Evolutionary conservation across 139 green algal species (phyloP).

Genomic region (Haematococcus sp.): DNA sequence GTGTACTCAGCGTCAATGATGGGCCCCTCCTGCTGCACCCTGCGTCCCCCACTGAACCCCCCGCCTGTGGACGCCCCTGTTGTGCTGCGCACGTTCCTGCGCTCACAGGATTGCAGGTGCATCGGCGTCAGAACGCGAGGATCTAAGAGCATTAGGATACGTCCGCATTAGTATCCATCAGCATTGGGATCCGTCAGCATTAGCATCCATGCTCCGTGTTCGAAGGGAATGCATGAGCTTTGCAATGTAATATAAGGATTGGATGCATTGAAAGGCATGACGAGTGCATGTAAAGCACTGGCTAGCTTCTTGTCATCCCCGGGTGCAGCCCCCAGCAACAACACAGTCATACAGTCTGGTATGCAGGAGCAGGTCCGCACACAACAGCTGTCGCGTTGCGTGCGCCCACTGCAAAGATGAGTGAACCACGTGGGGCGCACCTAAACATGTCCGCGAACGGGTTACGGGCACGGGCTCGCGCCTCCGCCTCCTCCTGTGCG

Average conservation of each 20-base stretch:
- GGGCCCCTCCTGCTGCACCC: slow-evolving; percentile 2
- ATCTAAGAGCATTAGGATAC: not conserved
- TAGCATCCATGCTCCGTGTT: not conserved
- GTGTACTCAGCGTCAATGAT: slow-evolving; percentile 9
- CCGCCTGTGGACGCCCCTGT: too few relatives aligned
- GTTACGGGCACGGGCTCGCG: not conserved
- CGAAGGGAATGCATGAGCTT: too few relatives aligned
- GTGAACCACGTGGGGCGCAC: not conserved
- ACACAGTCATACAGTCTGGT: not conserved
- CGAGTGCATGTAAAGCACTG: too few relatives aligned
- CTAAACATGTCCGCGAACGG: slow-evolving; percentile 3
- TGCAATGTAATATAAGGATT: too few relatives aligned
- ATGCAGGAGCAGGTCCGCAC: not conserved
- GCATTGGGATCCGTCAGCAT: not conserved
- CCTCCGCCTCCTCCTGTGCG: slow-evolving; percentile 1
- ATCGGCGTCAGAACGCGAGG: not conserved
- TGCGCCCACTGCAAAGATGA: too few relatives aligned
- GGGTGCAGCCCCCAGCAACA: not conserved
- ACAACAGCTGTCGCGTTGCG: not conserved
- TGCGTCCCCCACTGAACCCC: too few relatives aligned
- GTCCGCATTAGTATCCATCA: not conserved
- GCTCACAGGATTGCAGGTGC: not conserved
- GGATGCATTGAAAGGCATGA: too few relatives aligned
- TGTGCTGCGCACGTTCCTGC: too few relatives aligned
- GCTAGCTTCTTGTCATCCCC: not conserved